A percentile compares a stretch with the other conserved stretches of the same genome.
These are phyloP conservation scores for Colletotrichum tamarilloi DNA, from an alignment of 2,329 filamentous ascomycete species.

Conservation along the genomic window DNA sequence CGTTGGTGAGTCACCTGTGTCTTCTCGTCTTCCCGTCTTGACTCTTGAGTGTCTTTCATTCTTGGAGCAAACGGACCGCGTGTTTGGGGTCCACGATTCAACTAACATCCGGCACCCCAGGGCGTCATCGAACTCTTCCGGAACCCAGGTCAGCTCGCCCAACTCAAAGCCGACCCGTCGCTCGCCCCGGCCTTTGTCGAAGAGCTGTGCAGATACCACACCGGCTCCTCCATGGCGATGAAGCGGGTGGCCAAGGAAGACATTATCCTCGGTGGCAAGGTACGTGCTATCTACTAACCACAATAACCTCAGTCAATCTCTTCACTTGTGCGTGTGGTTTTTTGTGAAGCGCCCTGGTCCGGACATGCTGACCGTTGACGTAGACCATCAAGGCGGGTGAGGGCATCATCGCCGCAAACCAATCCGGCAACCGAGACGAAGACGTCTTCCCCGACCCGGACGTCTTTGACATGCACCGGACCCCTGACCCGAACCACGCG, in stretches of 20 bases:
- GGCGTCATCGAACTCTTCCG: slow-evolving; percentile 57
- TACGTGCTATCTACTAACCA: slow-evolving; percentile 10
- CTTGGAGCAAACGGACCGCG: background rate
- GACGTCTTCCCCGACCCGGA: slow-evolving; percentile 54
- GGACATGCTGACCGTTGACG: background rate
- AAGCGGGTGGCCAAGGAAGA: slow-evolving; percentile 60
- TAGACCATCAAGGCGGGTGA: slow-evolving; percentile 54
- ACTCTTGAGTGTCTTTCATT: background rate
- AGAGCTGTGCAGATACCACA: slow-evolving; percentile 61
- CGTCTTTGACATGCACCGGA: slow-evolving; percentile 55
- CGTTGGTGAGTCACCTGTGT: slow-evolving; percentile 45
- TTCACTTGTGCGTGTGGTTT: too few species aligned
- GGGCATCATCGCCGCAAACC: slow-evolving; percentile 59
- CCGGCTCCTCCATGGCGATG: slow-evolving; percentile 58
- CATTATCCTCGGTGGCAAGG: slow-evolving; percentile 54
- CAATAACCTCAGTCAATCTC: too few species aligned
- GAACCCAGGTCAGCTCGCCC: slow-evolving; percentile 53
- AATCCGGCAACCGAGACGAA: slow-evolving; percentile 59
- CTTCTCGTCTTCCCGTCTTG: background rate
- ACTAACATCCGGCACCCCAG: slow-evolving; percentile 38
- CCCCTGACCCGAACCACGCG: slow-evolving; percentile 45
- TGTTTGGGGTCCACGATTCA: too few species aligned
- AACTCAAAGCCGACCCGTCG: slow-evolving; percentile 52
- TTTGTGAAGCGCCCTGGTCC: too few species aligned
- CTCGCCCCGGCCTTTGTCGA: slow-evolving; percentile 54